Evolutionary conservation across 2,329 filamentous ascomycete species (phyloP).

Genomic region (Neobulgaria alba): DNA sequence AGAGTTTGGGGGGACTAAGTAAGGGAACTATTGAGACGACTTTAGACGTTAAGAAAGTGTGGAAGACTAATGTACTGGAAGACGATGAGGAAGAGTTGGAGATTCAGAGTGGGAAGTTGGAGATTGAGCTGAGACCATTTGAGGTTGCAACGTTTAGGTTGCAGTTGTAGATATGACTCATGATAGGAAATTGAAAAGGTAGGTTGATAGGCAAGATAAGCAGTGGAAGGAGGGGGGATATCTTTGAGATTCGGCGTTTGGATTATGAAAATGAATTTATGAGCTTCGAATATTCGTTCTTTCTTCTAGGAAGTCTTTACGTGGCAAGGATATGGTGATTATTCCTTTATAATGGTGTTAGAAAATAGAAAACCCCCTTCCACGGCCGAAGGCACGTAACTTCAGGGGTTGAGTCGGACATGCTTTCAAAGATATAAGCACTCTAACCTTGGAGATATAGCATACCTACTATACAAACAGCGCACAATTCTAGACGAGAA

Average conservation of each 20-base stretch:
- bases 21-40: constrained; percentile 59
- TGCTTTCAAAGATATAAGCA: too few relatives aligned
- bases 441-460: too few relatives aligned
- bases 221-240: background rate
- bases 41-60: constrained; percentile 66
- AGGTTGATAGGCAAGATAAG: background rate
- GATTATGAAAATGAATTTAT: background rate
- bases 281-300: too few relatives aligned
- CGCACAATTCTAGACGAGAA: too few relatives aligned
- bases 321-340: too few relatives aligned
- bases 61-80: constrained; percentile 81
- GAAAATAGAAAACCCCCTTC: too few relatives aligned
- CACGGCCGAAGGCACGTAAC: too few relatives aligned
- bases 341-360: too few relatives aligned
- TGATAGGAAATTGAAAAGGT: too few relatives aligned
- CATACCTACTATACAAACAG: too few relatives aligned
- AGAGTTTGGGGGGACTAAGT: constrained; percentile 75
- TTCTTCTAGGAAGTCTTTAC: too few relatives aligned
- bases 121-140: constrained; percentile 65
- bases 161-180: constrained; percentile 39
- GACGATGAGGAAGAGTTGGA: constrained; percentile 66
- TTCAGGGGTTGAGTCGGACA: too few relatives aligned
- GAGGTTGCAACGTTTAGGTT: constrained; percentile 78
- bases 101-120: constrained; percentile 39
- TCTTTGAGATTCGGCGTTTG: background rate